Evolutionary conservation across 2,329 filamentous ascomycete genomes (phyloP).

Genomic region (Coleophoma cylindrospora): DNA sequence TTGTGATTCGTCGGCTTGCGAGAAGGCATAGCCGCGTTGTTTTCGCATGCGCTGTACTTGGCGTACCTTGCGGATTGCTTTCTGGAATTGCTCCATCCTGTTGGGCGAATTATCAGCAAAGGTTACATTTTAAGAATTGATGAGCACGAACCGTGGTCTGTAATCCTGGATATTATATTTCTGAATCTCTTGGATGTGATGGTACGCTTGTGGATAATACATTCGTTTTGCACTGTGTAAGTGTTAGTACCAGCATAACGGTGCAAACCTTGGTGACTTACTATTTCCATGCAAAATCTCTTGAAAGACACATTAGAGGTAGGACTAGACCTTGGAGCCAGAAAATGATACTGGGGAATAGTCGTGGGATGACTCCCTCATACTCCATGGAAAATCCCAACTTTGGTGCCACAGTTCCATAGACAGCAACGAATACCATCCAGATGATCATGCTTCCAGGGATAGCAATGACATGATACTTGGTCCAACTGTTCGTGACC

Average conservation of each 20-base stretch:
- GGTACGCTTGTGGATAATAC: conserved; percentile 93
- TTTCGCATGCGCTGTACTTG: conserved; percentile 99
- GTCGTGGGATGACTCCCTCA: conserved; percentile 71
- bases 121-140: conserved; percentile 12
- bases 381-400: conserved; percentile 80
- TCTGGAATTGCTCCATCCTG: conserved; percentile 99
- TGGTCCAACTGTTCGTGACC: conserved; percentile 97
- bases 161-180: conserved; percentile 99
- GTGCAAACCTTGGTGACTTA: conserved; percentile 23
- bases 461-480: conserved; percentile 93
- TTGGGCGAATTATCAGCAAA: conserved; percentile 13
- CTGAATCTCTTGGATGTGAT: conserved; percentile 98
- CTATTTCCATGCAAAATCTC: conserved; percentile 97
- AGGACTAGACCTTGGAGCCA: conserved; percentile 86
- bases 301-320: conserved; percentile 73
- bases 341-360: conserved; percentile 80
- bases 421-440: conserved; percentile 84
- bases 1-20: conserved; percentile 93
- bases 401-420: conserved; percentile 81
- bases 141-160: conserved; percentile 67
- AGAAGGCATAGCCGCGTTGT: conserved; percentile 97
- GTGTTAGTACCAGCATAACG: conserved; percentile 11
- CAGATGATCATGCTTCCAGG: conserved; percentile 89
- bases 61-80: conserved; percentile 95
- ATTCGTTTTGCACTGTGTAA: conserved; percentile 68